phyloP scores from a whole-genome alignment of 352 stramenopile species.

The Blastocystis sp. region DNA sequence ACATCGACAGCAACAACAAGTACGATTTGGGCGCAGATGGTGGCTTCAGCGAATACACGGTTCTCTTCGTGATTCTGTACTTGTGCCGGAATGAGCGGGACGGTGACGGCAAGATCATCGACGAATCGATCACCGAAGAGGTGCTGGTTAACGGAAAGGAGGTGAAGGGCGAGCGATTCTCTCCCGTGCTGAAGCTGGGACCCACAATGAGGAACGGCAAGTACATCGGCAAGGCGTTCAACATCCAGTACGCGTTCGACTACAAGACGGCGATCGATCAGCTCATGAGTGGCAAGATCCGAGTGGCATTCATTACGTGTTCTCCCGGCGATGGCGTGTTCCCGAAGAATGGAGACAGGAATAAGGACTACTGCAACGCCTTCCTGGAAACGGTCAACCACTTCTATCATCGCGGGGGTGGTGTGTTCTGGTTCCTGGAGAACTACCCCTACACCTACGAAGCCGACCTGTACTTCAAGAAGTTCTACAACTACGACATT shows the following conservation, averaged over 20 bases:
- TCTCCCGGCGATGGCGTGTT: slow-evolving; percentile 31
- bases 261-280: slow-evolving; percentile 51
- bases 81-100: slow-evolving; percentile 21
- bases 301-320: slow-evolving; percentile 41
- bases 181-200: slow-evolving; percentile 13
- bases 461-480: slow-evolving; percentile 42
- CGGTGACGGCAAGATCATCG: background rate
- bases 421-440: slow-evolving; percentile 52
- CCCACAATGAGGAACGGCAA: background rate
- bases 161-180: background rate
- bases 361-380: background rate
- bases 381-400: background rate
- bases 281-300: slow-evolving; percentile 12
- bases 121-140: slow-evolving; percentile 16
- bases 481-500: slow-evolving; percentile 23
- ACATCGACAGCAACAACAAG: background rate
- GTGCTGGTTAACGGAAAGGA: background rate
- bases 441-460: slow-evolving; percentile 51
- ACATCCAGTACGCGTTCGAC: slow-evolving; percentile 44
- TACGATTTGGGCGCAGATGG: slow-evolving; percentile 60
- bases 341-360: background rate
- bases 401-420: slow-evolving; percentile 24
- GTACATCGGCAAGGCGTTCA: slow-evolving; percentile 47
- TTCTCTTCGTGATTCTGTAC: slow-evolving; percentile 69
- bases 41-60: slow-evolving; percentile 31